Percentiles rank a stretch among this genome's conserved stretches.
Evolutionary conservation across 1,284 basidiomycete species (phyloP).

Genomic region (Pholiota adiposa): DNA sequence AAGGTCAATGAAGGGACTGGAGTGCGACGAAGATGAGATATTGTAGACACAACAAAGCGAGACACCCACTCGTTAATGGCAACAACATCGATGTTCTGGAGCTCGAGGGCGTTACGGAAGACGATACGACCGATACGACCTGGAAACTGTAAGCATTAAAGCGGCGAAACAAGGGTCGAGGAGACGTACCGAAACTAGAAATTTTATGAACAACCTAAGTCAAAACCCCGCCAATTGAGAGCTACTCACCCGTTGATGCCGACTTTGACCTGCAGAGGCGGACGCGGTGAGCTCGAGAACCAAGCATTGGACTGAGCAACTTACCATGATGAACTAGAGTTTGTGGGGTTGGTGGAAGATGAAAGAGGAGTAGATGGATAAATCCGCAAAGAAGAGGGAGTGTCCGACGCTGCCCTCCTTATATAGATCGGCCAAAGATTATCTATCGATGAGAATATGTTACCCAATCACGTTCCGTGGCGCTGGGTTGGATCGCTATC

Average conservation of each 20-base stretch:
- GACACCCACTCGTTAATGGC: slow-evolving; percentile 86
- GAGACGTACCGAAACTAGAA: slow-evolving; percentile 78
- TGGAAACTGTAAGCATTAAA: slow-evolving; percentile 34
- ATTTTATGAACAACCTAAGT: slow-evolving; percentile 6
- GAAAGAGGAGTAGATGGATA: slow-evolving; percentile 17
- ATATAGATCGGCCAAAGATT: slow-evolving; percentile 23
- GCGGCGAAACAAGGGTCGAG: neutral
- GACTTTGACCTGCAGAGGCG: slow-evolving; percentile 66
- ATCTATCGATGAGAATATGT: slow-evolving; percentile 27
- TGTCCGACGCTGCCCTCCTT: slow-evolving; percentile 14
- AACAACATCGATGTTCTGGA: slow-evolving; percentile 80
- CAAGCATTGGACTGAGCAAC: neutral
- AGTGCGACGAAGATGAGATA: slow-evolving; percentile 11
- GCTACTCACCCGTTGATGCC: slow-evolving; percentile 89
- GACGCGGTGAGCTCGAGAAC: neutral
- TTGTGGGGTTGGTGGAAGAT: slow-evolving; percentile 3
- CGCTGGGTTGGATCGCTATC: slow-evolving; percentile 1
- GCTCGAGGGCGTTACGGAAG: slow-evolving; percentile 89
- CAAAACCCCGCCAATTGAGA: slow-evolving; percentile 7
- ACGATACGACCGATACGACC: slow-evolving; percentile 99
- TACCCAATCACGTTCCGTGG: slow-evolving; percentile 22
- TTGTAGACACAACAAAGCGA: neutral
- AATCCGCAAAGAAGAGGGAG: slow-evolving; percentile 13
- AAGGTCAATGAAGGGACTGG: slow-evolving; percentile 94
- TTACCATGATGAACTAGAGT: slow-evolving; percentile 21